A percentile compares a stretch with the other conserved stretches of the same genome.
Conservation (phyloP, 257 asterid species). For the Solanum ossicruentum region DNA sequence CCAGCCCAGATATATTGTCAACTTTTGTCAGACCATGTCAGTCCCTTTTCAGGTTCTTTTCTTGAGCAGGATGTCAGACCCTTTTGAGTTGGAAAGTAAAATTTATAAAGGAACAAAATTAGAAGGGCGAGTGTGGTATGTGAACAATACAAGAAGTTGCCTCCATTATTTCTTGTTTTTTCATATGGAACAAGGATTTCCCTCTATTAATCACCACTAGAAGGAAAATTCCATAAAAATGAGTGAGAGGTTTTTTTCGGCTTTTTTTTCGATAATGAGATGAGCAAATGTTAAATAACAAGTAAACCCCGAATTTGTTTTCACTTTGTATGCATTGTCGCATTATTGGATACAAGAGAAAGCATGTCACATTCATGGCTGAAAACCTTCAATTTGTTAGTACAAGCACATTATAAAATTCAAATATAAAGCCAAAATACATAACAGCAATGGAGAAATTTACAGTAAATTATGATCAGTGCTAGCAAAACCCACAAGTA, state of each 20-base stretch:
- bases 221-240: not conserved
- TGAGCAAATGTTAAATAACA: not conserved
- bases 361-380: not conserved
- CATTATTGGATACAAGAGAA: not conserved
- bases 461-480: not conserved
- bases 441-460: not conserved
- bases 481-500: not conserved
- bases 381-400: not conserved
- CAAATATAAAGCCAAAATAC: not conserved
- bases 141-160: not conserved
- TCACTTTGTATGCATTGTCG: not conserved
- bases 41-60: not conserved
- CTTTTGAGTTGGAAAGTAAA: not conserved
- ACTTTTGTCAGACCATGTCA: not conserved
- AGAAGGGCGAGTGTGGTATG: not conserved
- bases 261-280: not conserved
- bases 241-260: not conserved
- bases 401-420: not conserved
- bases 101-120: not conserved
- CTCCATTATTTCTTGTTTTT: not conserved
- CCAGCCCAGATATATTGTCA: not conserved
- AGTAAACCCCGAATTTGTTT: not conserved
- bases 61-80: not conserved
- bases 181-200: not conserved
- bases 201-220: not conserved